Percentiles rank a stretch among this genome's conserved stretches.
phyloP scores from a whole-genome alignment of 2,329 filamentous ascomycete genomes.

The Paecilomyces variotii region DNA sequence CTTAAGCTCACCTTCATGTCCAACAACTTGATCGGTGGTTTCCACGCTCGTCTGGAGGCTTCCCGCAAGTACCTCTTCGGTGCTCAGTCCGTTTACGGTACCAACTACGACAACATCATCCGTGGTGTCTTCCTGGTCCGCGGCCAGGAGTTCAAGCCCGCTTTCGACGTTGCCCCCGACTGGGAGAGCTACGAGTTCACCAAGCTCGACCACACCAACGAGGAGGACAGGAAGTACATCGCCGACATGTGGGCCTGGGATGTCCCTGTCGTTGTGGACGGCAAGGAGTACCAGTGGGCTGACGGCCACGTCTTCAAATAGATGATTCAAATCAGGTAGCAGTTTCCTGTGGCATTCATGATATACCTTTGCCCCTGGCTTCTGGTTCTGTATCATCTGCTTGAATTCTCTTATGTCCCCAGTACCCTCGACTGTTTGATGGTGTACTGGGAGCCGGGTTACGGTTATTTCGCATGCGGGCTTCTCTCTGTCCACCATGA shows the following conservation, averaged over 20 bases:
- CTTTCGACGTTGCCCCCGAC: conserved; percentile 95
- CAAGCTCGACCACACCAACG: conserved; percentile 86
- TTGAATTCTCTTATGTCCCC: not conserved
- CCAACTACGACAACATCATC: conserved; percentile 82
- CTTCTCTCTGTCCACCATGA: not conserved
- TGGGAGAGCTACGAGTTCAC: conserved; percentile 93
- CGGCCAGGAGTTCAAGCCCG: conserved; percentile 74
- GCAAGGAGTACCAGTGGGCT: conserved; percentile 82
- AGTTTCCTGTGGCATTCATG: conserved; percentile 13
- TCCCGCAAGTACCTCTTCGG: conserved; percentile 99
- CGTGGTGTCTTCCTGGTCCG: conserved; percentile 91
- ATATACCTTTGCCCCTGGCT: conserved; percentile 2
- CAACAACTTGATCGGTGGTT: conserved; percentile 94
- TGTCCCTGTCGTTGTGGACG: conserved; percentile 67
- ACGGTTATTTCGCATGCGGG: not conserved
- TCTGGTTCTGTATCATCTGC: not conserved
- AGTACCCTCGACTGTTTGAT: not conserved
- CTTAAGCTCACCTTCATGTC: conserved; percentile 98
- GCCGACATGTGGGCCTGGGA: conserved; percentile 90
- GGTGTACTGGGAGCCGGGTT: not conserved
- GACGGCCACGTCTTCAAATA: conserved; percentile 99
- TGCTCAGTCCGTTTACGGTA: conserved; percentile 77
- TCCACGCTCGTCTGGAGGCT: conserved; percentile 93
- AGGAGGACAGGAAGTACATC: conserved; percentile 77
- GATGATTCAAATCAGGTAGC: conserved; percentile 28